phyloP scores from a whole-genome alignment of 1,284 basidiomycete genomes.

The Wolfiporia cocos region DNA sequence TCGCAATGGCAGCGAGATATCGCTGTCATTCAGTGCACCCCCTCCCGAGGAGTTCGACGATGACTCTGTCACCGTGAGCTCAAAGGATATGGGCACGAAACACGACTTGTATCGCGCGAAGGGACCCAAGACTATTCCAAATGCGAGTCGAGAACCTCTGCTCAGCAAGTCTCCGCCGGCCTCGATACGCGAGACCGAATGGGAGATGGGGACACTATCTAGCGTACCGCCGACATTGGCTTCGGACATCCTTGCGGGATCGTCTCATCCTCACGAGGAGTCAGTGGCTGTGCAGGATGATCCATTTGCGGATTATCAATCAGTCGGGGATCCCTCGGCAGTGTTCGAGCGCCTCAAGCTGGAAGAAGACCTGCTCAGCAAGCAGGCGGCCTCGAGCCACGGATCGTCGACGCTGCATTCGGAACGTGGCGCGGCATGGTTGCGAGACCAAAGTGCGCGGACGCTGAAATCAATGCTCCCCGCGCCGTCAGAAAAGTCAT shows the following conservation, averaged over 20 bases:
- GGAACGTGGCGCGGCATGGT: slow-evolving; percentile 74
- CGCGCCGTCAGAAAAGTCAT: slow-evolving; percentile 51
- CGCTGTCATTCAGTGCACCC: slow-evolving; percentile 40
- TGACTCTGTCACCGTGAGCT: slow-evolving; percentile 68
- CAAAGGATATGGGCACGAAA: slow-evolving; percentile 44
- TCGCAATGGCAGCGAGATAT: slow-evolving; percentile 52
- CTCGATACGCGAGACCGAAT: slow-evolving; percentile 8
- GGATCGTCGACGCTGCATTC: slow-evolving; percentile 39
- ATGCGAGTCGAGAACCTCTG: slow-evolving; percentile 20
- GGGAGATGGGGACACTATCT: slow-evolving; percentile 16
- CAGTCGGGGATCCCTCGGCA: slow-evolving; percentile 27
- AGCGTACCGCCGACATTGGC: slow-evolving; percentile 12
- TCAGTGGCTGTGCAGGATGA: slow-evolving; percentile 11
- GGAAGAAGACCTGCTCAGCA: slow-evolving; percentile 39
- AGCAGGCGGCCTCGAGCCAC: slow-evolving; percentile 36
- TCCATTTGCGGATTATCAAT: slow-evolving; percentile 25
- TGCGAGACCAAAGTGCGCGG: slow-evolving; percentile 74
- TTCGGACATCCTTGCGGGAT: slow-evolving; percentile 7
- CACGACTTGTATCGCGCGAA: slow-evolving; percentile 18
- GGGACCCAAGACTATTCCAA: slow-evolving; percentile 23
- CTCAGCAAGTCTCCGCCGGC: slow-evolving; percentile 9
- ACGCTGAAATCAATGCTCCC: slow-evolving; percentile 54
- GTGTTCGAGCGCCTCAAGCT: slow-evolving; percentile 55
- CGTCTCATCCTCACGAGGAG: slow-evolving; percentile 1
- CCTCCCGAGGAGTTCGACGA: slow-evolving; percentile 48